phyloP scores from a whole-genome alignment of 208 protist species.

The Crithidia acanthocephali region DNA sequence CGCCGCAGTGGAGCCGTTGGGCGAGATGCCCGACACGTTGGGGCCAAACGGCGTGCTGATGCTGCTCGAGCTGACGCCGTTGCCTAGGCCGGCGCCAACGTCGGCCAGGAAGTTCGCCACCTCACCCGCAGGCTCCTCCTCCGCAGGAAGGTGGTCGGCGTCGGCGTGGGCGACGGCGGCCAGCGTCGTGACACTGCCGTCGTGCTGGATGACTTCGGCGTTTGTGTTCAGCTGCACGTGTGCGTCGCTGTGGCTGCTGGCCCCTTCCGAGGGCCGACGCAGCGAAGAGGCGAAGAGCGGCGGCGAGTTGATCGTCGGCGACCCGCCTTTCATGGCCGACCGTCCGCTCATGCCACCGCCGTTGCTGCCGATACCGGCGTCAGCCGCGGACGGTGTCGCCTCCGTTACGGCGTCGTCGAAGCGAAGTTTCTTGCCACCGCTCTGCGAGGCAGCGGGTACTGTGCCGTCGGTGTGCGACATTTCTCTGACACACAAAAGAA shows the following conservation, averaged over 20 bases:
- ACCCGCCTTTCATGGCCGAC: slow-evolving; percentile 22
- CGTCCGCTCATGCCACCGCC: slow-evolving; percentile 10
- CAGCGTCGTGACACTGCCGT: slow-evolving; percentile 32
- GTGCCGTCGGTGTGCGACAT: slow-evolving; percentile 15
- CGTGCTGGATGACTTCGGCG: slow-evolving; percentile 37
- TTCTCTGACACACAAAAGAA: neutral
- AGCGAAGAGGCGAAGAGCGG: slow-evolving; percentile 24
- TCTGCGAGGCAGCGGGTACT: neutral
- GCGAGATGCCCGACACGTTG: neutral
- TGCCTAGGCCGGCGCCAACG: slow-evolving; percentile 24
- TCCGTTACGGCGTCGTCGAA: slow-evolving; percentile 25
- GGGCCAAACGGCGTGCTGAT: neutral
- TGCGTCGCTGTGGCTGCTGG: slow-evolving; percentile 30
- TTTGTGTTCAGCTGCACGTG: slow-evolving; percentile 45
- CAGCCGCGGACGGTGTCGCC: neutral
- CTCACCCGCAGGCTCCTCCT: slow-evolving; percentile 27
- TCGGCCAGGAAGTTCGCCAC: slow-evolving; percentile 44
- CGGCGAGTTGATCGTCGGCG: neutral
- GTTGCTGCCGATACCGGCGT: neutral
- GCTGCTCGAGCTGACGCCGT: slow-evolving; percentile 1
- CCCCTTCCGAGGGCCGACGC: slow-evolving; percentile 24
- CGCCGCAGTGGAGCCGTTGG: neutral
- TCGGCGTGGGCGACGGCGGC: neutral
- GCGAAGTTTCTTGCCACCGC: slow-evolving; percentile 32
- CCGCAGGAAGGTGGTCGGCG: neutral